Base-by-base conservation (phyloP, 345 rosid species). In the Salix exigua region DNA sequence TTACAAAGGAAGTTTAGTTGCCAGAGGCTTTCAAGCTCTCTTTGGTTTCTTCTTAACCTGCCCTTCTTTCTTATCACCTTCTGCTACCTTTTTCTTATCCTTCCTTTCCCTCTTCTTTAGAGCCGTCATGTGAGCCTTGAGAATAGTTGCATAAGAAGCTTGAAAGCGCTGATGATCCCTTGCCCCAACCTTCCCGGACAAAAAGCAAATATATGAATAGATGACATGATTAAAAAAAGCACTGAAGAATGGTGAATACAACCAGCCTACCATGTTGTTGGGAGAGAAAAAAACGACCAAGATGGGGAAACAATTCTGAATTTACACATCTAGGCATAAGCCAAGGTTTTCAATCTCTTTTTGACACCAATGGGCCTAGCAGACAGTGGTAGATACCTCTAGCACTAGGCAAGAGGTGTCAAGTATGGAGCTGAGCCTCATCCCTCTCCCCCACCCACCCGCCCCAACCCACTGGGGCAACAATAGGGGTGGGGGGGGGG, bases 31-130 rank as follows among this genome's bases (percentile, higher is more conserved):
- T 86, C 75, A 85, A 58, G 71, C 83, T 55, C 75, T 82, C 79
- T 85, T 83, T 13, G 86, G 69, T 46, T 46, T 46, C 73, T 76
- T 85, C 75, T 63, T 82, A 4, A 30, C 44, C 53, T 21, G 76
- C 71, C 74, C 75, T 68, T 83, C 93, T 70, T 86, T 87, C 85
- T 86, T 88, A 38, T 86, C 88, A 64, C 84, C 84, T 55, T 84
- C 97, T 23, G 87, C 85, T 12, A 90, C 86, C 81, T 95, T 95
- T 77, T 95, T 95, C 86, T 83, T 78, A 81, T 91, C 97, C 83
- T 92, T 95, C 83, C 97, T 91, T 81, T 95, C 99, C 79, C 97
- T 90, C 86, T 91, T 92, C 88, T 95, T 92, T 78, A 95, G 77
- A 75, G 94, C 87, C 74, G 96, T 89, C 93, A 92, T 90, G 87